Base-by-base conservation (phyloP, 2,329 filamentous ascomycete species). In the Epichloe coenophiala region DNA sequence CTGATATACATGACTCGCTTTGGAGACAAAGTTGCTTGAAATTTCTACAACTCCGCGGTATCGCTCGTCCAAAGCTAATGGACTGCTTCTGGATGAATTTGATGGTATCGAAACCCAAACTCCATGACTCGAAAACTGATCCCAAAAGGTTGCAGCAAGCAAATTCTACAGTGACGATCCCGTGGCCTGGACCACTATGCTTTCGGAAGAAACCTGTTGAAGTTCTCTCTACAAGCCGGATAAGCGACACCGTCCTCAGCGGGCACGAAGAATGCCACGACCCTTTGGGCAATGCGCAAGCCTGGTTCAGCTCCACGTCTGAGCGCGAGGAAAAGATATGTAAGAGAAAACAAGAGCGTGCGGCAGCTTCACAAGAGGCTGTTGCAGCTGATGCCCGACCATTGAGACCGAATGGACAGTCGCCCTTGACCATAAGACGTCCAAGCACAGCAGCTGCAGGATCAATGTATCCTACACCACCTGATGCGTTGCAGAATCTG, bases 391-490 rank as follows among this genome's bases (percentile, higher is more conserved):
- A 56, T 60, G 63, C 72, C 66, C 57, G 65, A 64, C 23, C 69
- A 63, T 51, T 68, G 63, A 64, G 56, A 48, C 58, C 72, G 23
- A 76, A 70, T 54, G 75, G 71, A 1, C 69, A 76, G 47, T 80
- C 79, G 7, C 75, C 78, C 6, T 56, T 75, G 19, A 67, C 70
- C 15, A 58, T 77, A 6, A 71, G 77, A 54, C 69, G 77, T 57
- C 65, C 74, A 38, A 75, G 71, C 55, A 72, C 68, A 6, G 62
- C 68, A 12, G 65, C 68, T 5, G 65, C 70, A 23, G 75, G 77
- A 41, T 73, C 76, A 2, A 80, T 87, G 65, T 87, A 88, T 60
- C 83, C 81, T 8, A 88, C 84, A 5, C 84, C 84, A 2, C 84
- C 84, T 11, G 83, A 86, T 60, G 81, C 74, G 13, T 66, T 83